Evolutionary conservation across 345 rosid species (phyloP).

Genomic region (Mallotus nudiflorus): DNA sequence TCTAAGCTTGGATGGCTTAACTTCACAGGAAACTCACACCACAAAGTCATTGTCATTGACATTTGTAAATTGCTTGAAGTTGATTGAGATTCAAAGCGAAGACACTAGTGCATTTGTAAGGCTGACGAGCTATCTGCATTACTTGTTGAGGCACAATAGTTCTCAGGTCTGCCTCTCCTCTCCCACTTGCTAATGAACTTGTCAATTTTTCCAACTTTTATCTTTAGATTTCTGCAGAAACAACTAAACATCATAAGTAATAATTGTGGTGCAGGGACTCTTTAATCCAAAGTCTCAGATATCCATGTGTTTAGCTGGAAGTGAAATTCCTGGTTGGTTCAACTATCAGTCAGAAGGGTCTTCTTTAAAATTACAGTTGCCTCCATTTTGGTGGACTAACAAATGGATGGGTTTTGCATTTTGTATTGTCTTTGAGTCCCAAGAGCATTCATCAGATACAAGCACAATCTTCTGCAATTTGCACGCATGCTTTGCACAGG

Average conservation of each 20-base stretch:
- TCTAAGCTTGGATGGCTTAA: conserved; percentile 10
- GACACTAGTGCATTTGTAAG: not conserved
- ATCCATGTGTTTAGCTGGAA: conserved; percentile 3
- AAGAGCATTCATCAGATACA: not conserved
- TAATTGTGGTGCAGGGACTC: not conserved
- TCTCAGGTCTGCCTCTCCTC: conserved; percentile 5
- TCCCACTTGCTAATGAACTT: too few species aligned
- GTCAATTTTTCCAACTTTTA: too few species aligned
- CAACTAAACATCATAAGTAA: too few species aligned
- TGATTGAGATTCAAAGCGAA: conserved; percentile 10
- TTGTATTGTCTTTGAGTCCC: not conserved
- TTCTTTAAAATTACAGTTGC: not conserved
- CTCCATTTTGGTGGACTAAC: conserved; percentile 3
- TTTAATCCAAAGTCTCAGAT: conserved; percentile 15
- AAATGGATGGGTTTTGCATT: conserved; percentile 16
- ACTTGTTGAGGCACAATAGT: conserved; percentile 9
- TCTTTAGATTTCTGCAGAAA: too few species aligned
- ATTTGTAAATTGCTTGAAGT: not conserved
- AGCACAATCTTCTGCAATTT: not conserved
- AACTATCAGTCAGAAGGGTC: not conserved
- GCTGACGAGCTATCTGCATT: conserved; percentile 7
- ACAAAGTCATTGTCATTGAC: not conserved
- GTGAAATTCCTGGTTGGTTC: conserved; percentile 12
- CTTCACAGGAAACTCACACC: not conserved
- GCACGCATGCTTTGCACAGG: not conserved